Evolutionary conservation across 257 asterid genomes (phyloP), one percentile per base, ranked within the genome.

Genomic region (Forsythia viridissima): DNA sequence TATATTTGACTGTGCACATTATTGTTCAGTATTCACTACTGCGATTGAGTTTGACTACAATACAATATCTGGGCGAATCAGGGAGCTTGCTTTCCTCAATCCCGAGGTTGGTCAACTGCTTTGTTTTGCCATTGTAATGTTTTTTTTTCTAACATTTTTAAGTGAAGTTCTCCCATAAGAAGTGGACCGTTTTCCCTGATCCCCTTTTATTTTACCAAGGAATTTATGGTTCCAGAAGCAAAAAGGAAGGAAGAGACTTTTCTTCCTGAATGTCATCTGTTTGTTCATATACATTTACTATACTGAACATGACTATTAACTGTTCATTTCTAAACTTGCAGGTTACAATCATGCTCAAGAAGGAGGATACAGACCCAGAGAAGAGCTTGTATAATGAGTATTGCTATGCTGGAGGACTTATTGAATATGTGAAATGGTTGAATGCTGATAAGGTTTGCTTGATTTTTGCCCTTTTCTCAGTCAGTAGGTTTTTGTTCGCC

Each of bases 81-180:
- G 98, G 88, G 99, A 96, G 90, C 97, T 96, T 85, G 99, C 99
- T 72, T 96, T 96, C 85, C 97, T 96, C 84, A 96, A 96, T 86
- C 97, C 99, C 37, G 88, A 91, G 98, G 98, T 94, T 82, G 42
- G 76, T 70, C 72, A 61, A 55, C 81, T 79, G 38, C 38, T 78
- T 57, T 57, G 51, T 79, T 24, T 70, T 42, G 40, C n/a, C 40
- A 24, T 71, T 71, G 20, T n/a, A 40, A 71, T 80, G n/a, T 42
- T n/a, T 68, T 71, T 77, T n/a, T 68, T 71, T 77, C 38, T 86
- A 52, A 72, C 80, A 74, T 46, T 51, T 80, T 75, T 24, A 63
- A 63, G 39, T 5, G 5, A 30, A 30, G 38, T 63, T 30, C 16
- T 63, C 12, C 18, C 39, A 30, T 8, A 63, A 63, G 8, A 10